phyloP scores from a whole-genome alignment of 768 basidiomycete genomes.

The Vararia minispora region DNA sequence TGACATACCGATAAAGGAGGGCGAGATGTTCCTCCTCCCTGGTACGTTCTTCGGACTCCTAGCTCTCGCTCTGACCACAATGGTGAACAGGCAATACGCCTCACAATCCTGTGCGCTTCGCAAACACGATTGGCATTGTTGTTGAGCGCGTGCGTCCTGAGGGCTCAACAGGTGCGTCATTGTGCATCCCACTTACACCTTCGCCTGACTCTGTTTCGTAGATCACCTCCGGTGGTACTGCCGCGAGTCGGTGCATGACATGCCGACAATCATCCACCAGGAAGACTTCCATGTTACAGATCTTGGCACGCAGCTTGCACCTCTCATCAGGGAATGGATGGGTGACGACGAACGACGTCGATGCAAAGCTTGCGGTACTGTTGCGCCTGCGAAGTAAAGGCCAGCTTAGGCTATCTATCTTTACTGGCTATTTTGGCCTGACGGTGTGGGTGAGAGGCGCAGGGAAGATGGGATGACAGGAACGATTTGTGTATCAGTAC shows the following conservation, averaged over 20 bases:
- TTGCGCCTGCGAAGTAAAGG: constrained; percentile 45
- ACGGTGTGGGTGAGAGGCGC: no score
- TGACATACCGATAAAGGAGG: constrained; percentile 86
- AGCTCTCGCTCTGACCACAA: background rate
- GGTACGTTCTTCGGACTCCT: constrained; percentile 34
- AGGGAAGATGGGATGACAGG: no score
- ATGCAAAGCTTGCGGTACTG: constrained; percentile 59
- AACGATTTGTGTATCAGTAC: no score
- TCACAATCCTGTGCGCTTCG: constrained; percentile 89
- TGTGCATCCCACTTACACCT: background rate
- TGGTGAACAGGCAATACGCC: constrained; percentile 71
- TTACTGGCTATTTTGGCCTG: no score
- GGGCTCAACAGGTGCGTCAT: constrained; percentile 55
- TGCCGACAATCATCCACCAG: constrained; percentile 71
- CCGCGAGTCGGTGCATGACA: constrained; percentile 42
- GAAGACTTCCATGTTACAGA: constrained; percentile 83
- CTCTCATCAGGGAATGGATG: constrained; percentile 83
- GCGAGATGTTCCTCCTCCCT: constrained; percentile 93
- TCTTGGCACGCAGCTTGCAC: constrained; percentile 88
- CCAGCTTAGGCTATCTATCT: no score
- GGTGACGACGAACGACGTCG: constrained; percentile 46
- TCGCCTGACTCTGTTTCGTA: constrained; percentile 19
- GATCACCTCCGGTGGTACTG: constrained; percentile 95
- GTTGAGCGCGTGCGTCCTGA: constrained; percentile 77
- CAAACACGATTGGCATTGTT: constrained; percentile 85